A percentile compares a stretch with the other conserved stretches of the same genome.
phyloP scores from a whole-genome alignment of 306 rosid genomes.

The Ammopiptanthus mongolicus region DNA sequence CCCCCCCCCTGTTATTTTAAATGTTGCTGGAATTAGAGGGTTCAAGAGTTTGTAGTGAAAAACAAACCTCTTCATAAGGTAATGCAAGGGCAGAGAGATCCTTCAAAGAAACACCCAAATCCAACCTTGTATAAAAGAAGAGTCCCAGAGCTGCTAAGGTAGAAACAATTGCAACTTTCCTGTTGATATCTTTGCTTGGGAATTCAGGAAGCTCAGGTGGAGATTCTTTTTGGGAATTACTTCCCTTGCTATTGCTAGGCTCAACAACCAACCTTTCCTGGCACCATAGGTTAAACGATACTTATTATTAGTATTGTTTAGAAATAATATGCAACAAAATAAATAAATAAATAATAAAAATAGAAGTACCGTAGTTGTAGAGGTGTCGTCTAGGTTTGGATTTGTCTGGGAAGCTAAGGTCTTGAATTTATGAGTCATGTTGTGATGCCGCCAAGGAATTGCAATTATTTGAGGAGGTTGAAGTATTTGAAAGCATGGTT shows the following conservation, averaged over 20 bases:
- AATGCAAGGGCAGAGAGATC: constrained; percentile 78
- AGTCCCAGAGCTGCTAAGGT: constrained; percentile 71
- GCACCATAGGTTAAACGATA: background rate
- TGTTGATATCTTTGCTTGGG: constrained; percentile 62
- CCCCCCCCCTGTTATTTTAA: background rate
- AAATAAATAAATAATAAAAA: background rate
- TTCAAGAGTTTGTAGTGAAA: background rate
- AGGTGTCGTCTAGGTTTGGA: constrained; percentile 41
- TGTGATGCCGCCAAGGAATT: constrained; percentile 11
- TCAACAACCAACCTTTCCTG: constrained; percentile 44
- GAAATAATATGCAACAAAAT: background rate
- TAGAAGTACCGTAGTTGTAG: constrained; percentile 34
- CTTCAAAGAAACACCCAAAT: constrained; percentile 90
- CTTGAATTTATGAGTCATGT: constrained; percentile 32
- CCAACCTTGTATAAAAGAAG: constrained; percentile 64
- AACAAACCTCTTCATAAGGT: constrained; percentile 78
- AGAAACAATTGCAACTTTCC: constrained; percentile 57
- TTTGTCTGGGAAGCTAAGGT: constrained; percentile 53
- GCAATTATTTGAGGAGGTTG: constrained; percentile 20
- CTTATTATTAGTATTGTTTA: background rate
- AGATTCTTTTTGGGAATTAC: constrained; percentile 29
- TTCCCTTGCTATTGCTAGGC: constrained; percentile 32
- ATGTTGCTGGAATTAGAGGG: background rate
- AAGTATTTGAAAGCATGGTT: constrained; percentile 38
- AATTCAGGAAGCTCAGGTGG: constrained; percentile 39